Evolutionary conservation across 805 yeast species (phyloP).

Genomic region (Danielozyma ontarioensis): DNA sequence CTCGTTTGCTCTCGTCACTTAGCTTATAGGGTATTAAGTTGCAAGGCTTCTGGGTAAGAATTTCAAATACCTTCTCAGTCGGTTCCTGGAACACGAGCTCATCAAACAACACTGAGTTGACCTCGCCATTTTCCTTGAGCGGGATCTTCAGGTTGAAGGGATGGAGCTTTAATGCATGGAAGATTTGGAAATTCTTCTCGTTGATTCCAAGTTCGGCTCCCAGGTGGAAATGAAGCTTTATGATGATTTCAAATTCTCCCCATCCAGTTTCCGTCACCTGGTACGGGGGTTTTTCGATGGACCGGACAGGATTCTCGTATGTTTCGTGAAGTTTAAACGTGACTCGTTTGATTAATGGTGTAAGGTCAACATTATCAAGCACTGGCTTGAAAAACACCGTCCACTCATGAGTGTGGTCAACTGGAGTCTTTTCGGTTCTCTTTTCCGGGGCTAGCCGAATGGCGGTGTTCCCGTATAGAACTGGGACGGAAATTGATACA

Average conservation of each 20-base stretch:
- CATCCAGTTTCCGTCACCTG: slow-evolving; percentile 97
- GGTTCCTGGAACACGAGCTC: slow-evolving; percentile 96
- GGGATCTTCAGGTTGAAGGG: slow-evolving; percentile 59
- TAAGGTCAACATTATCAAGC: slow-evolving; percentile 62
- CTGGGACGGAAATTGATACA: slow-evolving; percentile 66
- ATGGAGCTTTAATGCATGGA: slow-evolving; percentile 88
- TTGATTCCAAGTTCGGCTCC: slow-evolving; percentile 59
- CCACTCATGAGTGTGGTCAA: slow-evolving; percentile 94
- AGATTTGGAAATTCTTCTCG: slow-evolving; percentile 80
- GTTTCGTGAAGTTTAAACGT: slow-evolving; percentile 95
- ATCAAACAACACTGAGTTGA: slow-evolving; percentile 57
- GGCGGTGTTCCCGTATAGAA: slow-evolving; percentile 78
- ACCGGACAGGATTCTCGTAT: slow-evolving; percentile 78
- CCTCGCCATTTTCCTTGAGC: slow-evolving; percentile 37
- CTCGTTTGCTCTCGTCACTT: slow-evolving; percentile 28
- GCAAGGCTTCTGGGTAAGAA: slow-evolving; percentile 66
- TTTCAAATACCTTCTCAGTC: slow-evolving; percentile 79
- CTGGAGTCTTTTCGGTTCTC: slow-evolving; percentile 56
- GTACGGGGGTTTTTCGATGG: slow-evolving; percentile 86
- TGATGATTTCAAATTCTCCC: slow-evolving; percentile 96
- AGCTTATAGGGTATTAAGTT: slow-evolving; percentile 42
- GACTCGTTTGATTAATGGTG: slow-evolving; percentile 80
- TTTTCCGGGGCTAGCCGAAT: slow-evolving; percentile 49
- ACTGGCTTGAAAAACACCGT: slow-evolving; percentile 85
- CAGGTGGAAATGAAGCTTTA: slow-evolving; percentile 80